Base-by-base conservation (phyloP, 805 yeast species). In the Candida andamanensis region DNA sequence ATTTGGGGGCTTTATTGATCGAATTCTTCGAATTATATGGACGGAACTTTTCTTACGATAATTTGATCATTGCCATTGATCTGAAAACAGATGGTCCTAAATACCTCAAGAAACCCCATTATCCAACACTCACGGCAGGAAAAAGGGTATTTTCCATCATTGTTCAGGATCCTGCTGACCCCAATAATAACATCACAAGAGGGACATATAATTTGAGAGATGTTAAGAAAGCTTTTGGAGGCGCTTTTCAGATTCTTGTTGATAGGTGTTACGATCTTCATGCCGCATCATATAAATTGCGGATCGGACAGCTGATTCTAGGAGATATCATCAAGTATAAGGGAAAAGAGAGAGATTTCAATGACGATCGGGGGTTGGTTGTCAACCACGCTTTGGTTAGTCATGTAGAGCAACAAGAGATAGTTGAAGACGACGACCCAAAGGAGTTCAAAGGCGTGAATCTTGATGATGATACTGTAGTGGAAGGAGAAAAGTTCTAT, bases 21-120 rank as follows among this genome's bases (percentile, higher is more conserved):
- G 97, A 92, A 53, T 89, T 92, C 47, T 89, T 92, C 53, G 96
- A 89, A 55, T 67, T 87, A 6, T 90, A 87, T 49, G 98, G 98
- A 7, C 72, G 82, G 41, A 80, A 85, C 49, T 90, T 90, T 59
- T 86, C 89, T 17, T 87, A 85, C 52, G 92, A 85, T 49, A 66
- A 72, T 37, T 80, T 84, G 33, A 89, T 83, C 1, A 66, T 90
- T 6, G 76, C 82, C 7, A 76, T 82, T 27, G 67, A 71, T 39
- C 61, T 62, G 3, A 62, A 58, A 11, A 59, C 72, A 14, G 85
- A 78, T 17, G 54, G 46, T 29, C 70, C 74, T 12, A 76, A 78
- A 36, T 87, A 85, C 47, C 47, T 83, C 35, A 56, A 67, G 28
- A 87, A 86, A 49, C 50, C 60, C n/a, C 65, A 76, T 51, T 17